Evolutionary conservation across 2,329 filamentous ascomycete genomes (phyloP).

Genomic region (Emergomyces africanus): DNA sequence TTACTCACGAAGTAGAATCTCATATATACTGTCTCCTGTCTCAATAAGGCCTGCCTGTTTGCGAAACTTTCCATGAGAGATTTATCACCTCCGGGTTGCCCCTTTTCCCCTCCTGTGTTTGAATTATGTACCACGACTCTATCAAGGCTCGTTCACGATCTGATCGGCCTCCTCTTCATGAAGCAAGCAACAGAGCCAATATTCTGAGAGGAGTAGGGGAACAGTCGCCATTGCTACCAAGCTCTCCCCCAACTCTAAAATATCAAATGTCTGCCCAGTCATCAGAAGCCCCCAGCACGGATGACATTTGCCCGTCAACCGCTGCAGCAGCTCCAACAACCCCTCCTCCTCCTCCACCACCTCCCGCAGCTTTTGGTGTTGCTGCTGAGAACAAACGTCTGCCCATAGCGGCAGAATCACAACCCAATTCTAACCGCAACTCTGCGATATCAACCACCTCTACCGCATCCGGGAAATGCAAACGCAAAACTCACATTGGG

Average conservation of each 20-base stretch:
- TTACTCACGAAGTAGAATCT: background rate
- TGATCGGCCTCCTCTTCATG: constrained; percentile 31
- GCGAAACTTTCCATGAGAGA: background rate
- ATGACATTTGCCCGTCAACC: constrained; percentile 20
- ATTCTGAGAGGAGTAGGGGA: constrained; percentile 20
- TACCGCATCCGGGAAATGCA: constrained; percentile 40
- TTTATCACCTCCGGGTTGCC: background rate
- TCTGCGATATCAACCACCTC: constrained; percentile 45
- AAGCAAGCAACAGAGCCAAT: constrained; percentile 39
- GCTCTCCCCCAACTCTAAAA: constrained; percentile 2
- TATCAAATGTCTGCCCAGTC: constrained; percentile 8
- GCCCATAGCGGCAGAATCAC: constrained; percentile 38
- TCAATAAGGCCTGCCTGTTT: background rate
- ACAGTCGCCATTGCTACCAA: constrained; percentile 9
- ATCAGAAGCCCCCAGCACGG: constrained; percentile 13
- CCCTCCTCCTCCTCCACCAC: background rate
- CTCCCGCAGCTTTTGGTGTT: background rate
- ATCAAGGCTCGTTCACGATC: constrained; percentile 8
- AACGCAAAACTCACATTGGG: constrained; percentile 64
- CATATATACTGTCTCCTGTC: background rate
- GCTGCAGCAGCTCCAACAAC: constrained; percentile 7
- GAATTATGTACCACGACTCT: background rate
- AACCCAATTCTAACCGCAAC: constrained; percentile 37
- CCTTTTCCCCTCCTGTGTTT: background rate
- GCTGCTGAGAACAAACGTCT: constrained; percentile 39